Base-by-base conservation (phyloP, 176 grass and related monocot species). In the maize (Zea mays) region DNA sequence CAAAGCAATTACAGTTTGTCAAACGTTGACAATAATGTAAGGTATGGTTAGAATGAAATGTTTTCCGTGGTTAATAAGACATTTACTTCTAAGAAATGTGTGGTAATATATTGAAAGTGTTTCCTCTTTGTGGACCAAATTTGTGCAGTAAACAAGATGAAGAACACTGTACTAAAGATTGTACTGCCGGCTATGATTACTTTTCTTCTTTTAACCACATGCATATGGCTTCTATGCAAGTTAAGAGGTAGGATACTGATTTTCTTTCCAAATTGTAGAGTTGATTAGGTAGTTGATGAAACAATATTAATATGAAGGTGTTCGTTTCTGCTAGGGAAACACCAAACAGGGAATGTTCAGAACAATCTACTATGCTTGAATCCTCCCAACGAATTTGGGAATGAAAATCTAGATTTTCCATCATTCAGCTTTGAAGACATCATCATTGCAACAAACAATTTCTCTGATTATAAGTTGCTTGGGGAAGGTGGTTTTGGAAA, bases 401-500 rank as follows among this genome's bases (percentile, higher is more conserved):
- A 36, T 0, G 71, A 65, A 67, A 66, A 16, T 46, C 0, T 66
- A 20, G 77, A 88, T 55, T 50, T 82, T 35, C 61, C 82, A 50
- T 71, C 62, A 20, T 6, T 91, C 36, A 41, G 35, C 16, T 88
- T 86, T 3, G 62, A 89, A 58, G 75, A 76, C 8, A 67, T 93
- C 19, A 17, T 47, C 3, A 10, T 61, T 41, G 57, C 90, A 35
- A 93, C 90, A 15, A 63, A 84, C 50, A 85, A 87, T 62, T 93
- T 93, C 35, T 86, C 87, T 1, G 51, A 58, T 39, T 8, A 2
- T 15, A 87, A 89, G 37, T 20, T 89, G 61, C 85, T 89, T 40
- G 87, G 90, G 64, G 44, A 79, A 82, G 87, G 90, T 14, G 87
- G 87, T 5, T 93, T 87, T 6, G 88, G 85, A 55, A 77, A 71